Base-by-base conservation (phyloP, 768 basidiomycete species). In the Podaxis rugospora region DNA sequence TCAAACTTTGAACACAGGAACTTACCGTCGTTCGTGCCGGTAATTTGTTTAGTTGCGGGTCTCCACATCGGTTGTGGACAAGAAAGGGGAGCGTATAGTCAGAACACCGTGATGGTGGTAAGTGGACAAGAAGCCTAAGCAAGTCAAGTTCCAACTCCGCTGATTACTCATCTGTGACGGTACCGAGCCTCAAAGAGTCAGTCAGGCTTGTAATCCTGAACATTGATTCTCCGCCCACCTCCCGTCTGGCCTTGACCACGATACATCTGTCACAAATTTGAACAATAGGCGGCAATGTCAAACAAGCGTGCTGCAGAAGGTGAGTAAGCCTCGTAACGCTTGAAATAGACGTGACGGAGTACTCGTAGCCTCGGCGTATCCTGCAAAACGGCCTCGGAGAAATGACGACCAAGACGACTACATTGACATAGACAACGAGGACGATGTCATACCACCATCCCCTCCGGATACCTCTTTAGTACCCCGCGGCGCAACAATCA, bases 1-100 rank as follows among this genome's bases (percentile, higher is more conserved):
- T 27, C 51, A 51, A 61, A 44, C 64, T 52, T 39, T 57, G 57
- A 51, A 9, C 13, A 52, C 42, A n/a, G n/a, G 47, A 35, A 75
- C 85, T 67, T 40, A 92, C 93, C 90, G 49, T 96, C 94, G 67
- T 97, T 97, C 21, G 94, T 95, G 60, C 94, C 95, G 40, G 92
- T 92, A 28, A 95, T 90, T 75, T 93, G 89, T 66, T 87, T 87
- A 60, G 92, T 92, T 64, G 92, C 90, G 59, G 91, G 91, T 75
- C 87, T 88, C 90, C 92, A 93, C 92, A 93, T 92, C 64, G 68
- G 74, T 67, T 52, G 65, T 70, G 74, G 72, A 69, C 73, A 74
- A 74, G 75, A 75, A 76, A 68, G 42, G 28, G 47, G 39, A 42
- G 42, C 59, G 55, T 61, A 50, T 9, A 40, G 50, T 59, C 27